Percentiles rank a stretch among this genome's conserved stretches.
phyloP scores from a whole-genome alignment of 768 basidiomycete species.

The Rhizopogon vesiculosus region DNA sequence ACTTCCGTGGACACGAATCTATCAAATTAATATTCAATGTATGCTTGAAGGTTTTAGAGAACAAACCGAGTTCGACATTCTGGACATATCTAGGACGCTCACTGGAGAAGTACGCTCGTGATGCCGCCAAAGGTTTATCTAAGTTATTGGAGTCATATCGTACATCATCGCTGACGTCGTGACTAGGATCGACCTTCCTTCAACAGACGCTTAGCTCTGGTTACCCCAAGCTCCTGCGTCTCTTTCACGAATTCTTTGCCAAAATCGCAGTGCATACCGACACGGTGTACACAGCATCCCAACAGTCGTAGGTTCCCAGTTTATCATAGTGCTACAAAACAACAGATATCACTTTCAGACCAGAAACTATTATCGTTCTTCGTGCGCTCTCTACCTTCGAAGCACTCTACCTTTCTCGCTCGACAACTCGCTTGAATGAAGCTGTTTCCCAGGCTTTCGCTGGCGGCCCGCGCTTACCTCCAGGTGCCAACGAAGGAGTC shows the following conservation, averaged over 20 bases:
- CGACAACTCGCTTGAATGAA: conserved; percentile 81
- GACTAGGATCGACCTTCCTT: conserved; percentile 77
- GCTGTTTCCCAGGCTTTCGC: conserved; percentile 71
- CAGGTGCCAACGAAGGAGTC: conserved; percentile 71
- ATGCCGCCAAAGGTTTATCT: conserved; percentile 67
- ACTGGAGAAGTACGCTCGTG: conserved; percentile 78
- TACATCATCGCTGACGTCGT: background rate
- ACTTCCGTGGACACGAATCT: background rate
- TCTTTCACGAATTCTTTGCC: conserved; percentile 96
- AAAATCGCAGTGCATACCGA: conserved; percentile 96
- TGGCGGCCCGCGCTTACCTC: conserved; percentile 63
- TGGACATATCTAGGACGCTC: conserved; percentile 81
- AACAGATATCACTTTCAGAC: conserved; percentile 40
- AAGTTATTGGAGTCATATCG: background rate
- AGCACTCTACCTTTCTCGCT: conserved; percentile 81
- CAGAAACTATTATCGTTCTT: conserved; percentile 87
- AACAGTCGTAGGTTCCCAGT: conserved; percentile 64
- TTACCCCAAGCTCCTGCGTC: conserved; percentile 81
- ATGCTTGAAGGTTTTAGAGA: conserved; percentile 65
- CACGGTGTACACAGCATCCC: conserved; percentile 77
- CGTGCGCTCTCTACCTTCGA: conserved; percentile 84
- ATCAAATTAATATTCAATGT: background rate
- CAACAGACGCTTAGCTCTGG: conserved; percentile 85
- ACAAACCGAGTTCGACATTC: conserved; percentile 86
- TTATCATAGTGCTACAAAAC: background rate